Evolutionary conservation across 192 early-diverging fungal species (phyloP), one percentile per base, ranked within the genome.

Genomic region (Entomortierella beljakovae): DNA sequence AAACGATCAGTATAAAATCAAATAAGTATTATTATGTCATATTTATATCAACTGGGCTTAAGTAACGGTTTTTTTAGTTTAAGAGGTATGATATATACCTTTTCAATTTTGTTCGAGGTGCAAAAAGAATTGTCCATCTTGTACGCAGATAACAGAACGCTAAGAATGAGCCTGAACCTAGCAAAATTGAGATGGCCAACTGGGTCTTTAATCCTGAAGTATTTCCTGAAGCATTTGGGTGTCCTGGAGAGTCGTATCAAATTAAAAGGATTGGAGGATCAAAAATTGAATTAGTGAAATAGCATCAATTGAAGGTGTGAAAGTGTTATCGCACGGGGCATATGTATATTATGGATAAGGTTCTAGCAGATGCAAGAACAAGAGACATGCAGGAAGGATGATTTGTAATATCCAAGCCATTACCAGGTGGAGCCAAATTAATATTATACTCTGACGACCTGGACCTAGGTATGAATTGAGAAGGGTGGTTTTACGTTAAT

Each of bases 91-190:
- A 13, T 15, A 34, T 7, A 43, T 55, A 79, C 82, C 80, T 71
- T 49, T 33, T 25, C 11, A 84, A 56, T 40, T 80, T 81, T 31
- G 68, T 57, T 23, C 82, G 64, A 11, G 82, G 82, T 23, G 82
- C 80, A 81, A 79, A 84, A 20, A 84, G 63, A 28, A 64, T 53
- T 20, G 57, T 67, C 82, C 82, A 84, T 46, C 80, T 59, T 26
- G 79, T 70, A 0, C 82, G 63, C 37, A 84, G 38, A 20, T 68
- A 72, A 43, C 82, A 84, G 53, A 84, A 84, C 40, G 64, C 22
- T 10, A 84, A 50, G 34, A 84, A 81, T 7, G 69, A 81, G 10
- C 56, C 20, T 1, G 60, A 33, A 3, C 82, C 82, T 37, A 79
- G 18, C 3, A 58, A 3, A 23, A 46, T 38, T 3, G 73, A 75